Percentiles rank a stretch among this genome's conserved stretches.
Conservation (phyloP, 1,284 basidiomycete genomes). For the Cutaneotrichosporon mucoides region DNA sequence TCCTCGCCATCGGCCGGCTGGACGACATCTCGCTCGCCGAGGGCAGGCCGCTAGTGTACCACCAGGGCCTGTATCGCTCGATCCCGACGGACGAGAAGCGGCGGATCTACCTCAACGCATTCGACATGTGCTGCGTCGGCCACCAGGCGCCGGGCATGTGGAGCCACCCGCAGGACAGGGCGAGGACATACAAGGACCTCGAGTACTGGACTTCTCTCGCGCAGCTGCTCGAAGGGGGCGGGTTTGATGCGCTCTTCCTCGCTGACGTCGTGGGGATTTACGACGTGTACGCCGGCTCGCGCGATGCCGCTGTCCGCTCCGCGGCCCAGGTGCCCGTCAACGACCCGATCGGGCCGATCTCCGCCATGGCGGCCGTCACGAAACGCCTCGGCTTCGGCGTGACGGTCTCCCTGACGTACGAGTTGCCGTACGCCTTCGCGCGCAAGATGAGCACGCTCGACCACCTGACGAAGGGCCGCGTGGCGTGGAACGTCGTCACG, state of each 20-base stretch:
- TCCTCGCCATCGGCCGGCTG: conserved; percentile 10
- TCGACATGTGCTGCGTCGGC: conserved; percentile 19
- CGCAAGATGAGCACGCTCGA: conserved; percentile 44
- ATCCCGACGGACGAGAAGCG: conserved; percentile 1
- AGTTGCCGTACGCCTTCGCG: conserved; percentile 44
- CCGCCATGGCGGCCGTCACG: conserved; percentile 19
- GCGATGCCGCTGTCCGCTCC: conserved; percentile 13
- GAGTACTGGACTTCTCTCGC: conserved; percentile 18
- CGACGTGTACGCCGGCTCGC: conserved; percentile 15
- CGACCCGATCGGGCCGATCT: conserved; percentile 11
- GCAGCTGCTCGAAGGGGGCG: conserved; percentile 12
- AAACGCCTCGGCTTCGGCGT: conserved; percentile 20
- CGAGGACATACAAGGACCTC: conserved; percentile 17
- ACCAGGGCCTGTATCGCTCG: conserved; percentile 10
- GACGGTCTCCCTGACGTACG: conserved; percentile 23
- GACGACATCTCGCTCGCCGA: conserved; percentile 3
- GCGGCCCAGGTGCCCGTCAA: conserved; percentile 17
- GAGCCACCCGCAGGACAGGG: conserved; percentile 9
- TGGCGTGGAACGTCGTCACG: conserved; percentile 47
- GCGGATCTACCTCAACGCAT: conserved; percentile 18
- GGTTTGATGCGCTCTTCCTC: conserved; percentile 14
- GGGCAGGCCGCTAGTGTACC: conserved; percentile 15
- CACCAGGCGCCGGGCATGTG: conserved; percentile 18
- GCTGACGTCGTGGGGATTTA: conserved; percentile 19
- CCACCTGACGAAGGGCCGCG: conserved; percentile 47